A percentile compares a stretch with the other conserved stretches of the same genome.
These are phyloP conservation scores for Neurospora pannonica DNA, from an alignment of 495 filamentous ascomycete species.

Conservation along the genomic window DNA sequence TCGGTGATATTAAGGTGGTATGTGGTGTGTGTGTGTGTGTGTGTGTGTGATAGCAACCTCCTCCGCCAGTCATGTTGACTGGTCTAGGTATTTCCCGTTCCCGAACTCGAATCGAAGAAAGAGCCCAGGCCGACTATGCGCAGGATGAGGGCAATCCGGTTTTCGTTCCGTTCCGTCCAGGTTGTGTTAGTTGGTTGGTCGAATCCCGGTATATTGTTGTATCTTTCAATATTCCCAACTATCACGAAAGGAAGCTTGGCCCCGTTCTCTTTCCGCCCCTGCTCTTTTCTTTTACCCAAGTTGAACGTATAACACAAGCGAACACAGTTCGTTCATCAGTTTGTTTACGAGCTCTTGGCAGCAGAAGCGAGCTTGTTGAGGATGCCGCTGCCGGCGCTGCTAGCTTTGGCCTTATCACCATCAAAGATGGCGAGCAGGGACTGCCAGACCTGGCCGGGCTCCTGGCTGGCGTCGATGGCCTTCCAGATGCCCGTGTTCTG, in stretches of 20 bases:
- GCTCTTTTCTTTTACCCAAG: background rate
- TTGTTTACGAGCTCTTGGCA: slow-evolving; percentile 23
- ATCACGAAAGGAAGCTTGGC: background rate
- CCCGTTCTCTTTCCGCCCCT: background rate
- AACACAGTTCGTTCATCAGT: background rate
- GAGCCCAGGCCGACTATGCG: background rate
- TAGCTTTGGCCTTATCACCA: slow-evolving; percentile 43
- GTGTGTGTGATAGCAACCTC: background rate
- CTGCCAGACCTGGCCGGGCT: slow-evolving; percentile 93
- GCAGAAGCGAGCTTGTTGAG: slow-evolving; percentile 34
- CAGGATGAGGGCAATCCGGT: background rate
- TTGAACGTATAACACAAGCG: background rate
- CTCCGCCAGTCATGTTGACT: background rate
- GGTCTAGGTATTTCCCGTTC: background rate
- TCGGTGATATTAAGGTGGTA: background rate
- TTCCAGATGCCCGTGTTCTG: slow-evolving; percentile 95
- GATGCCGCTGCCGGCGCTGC: slow-evolving; percentile 30
- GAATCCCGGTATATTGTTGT: background rate
- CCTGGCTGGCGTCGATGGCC: slow-evolving; percentile 91
- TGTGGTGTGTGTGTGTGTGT: too few relatives aligned
- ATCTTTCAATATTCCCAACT: background rate
- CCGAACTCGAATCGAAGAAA: background rate
- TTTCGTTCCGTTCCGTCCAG: background rate
- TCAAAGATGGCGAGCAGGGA: slow-evolving; percentile 76
- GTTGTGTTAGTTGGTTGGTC: background rate